phyloP scores from a whole-genome alignment of 2,329 filamentous ascomycete species.

The Dactylellina cionopaga region DNA sequence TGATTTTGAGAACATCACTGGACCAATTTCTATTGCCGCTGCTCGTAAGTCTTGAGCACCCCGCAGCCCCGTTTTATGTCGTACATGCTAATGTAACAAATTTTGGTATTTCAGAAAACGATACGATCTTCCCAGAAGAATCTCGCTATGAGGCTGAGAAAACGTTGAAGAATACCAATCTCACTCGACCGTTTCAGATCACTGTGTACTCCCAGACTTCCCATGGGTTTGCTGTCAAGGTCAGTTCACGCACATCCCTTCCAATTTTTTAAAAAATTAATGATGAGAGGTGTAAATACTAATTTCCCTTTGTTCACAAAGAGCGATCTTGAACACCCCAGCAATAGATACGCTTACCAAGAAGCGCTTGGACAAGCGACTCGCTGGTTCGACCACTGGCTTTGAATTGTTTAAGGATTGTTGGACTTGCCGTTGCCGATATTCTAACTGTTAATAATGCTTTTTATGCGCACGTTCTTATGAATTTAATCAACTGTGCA shows the following conservation, averaged over 20 bases:
- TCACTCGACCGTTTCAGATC: conserved; percentile 74
- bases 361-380: conserved; percentile 82
- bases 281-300: background rate
- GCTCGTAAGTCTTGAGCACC: conserved; percentile 63
- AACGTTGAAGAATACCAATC: conserved; percentile 65
- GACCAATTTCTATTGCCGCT: conserved; percentile 71
- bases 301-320: background rate
- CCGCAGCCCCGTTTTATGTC: background rate
- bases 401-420: background rate
- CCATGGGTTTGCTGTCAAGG: conserved; percentile 80
- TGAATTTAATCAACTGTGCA: background rate
- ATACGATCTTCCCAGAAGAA: conserved; percentile 68
- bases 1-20: conserved; percentile 69
- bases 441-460: no score
- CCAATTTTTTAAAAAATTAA: no score
- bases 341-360: conserved; percentile 73
- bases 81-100: conserved; percentile 15
- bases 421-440: background rate
- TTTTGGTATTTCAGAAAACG: conserved; percentile 64
- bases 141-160: conserved; percentile 70
- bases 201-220: conserved; percentile 75
- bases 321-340: background rate
- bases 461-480: no score
- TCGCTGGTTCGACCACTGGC: conserved; percentile 75
- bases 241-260: conserved; percentile 62